These are phyloP conservation scores for Penicillium herquei DNA, from an alignment of 495 filamentous ascomycete genomes.

Conservation along the genomic window DNA sequence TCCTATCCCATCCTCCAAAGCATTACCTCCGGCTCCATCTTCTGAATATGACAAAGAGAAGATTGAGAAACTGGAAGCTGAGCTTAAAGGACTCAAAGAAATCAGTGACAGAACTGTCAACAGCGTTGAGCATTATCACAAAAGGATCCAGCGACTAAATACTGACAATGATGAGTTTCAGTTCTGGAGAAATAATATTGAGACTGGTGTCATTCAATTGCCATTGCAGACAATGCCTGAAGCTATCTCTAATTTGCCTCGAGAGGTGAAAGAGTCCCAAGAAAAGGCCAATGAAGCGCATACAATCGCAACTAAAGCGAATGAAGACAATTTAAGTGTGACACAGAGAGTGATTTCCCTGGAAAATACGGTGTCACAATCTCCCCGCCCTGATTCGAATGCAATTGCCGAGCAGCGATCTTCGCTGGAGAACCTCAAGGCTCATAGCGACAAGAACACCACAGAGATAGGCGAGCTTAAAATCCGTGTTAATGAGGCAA, in stretches of 20 bases:
- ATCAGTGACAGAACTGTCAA: neutral
- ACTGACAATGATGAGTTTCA: neutral
- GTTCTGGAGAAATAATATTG: neutral
- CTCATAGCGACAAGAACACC: too few relatives aligned
- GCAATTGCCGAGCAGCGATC: too few relatives aligned
- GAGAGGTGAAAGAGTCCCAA: neutral
- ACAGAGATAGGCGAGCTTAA: too few relatives aligned
- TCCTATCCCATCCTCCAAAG: too few relatives aligned
- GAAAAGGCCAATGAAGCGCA: neutral
- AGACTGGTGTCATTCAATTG: neutral
- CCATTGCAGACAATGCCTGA: neutral
- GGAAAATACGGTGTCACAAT: neutral
- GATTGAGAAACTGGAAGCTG: neutral
- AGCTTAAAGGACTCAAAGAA: neutral
- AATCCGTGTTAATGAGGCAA: too few relatives aligned
- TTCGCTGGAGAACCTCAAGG: too few relatives aligned
- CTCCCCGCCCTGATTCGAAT: neutral
- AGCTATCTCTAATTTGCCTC: neutral
- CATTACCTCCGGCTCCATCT: neutral
- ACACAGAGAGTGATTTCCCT: neutral
- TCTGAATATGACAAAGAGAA: neutral
- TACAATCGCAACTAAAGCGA: neutral
- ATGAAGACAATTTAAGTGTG: neutral
- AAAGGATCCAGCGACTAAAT: neutral
- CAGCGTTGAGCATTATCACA: neutral